Base-by-base conservation (phyloP, 257 asterid species). In the Osmanthus fragrans region DNA sequence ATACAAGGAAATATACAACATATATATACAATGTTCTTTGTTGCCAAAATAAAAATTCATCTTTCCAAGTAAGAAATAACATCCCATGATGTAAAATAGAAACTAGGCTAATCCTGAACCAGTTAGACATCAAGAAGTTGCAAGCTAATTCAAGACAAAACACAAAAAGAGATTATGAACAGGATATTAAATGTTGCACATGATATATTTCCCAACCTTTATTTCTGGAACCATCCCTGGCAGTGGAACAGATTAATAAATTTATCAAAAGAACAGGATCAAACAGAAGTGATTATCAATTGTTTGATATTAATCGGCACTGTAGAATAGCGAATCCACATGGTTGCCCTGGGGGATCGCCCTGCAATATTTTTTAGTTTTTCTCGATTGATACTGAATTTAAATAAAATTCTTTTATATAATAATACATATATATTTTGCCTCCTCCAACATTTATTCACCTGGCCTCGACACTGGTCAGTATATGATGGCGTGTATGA, bases 1-100 rank as follows among this genome's bases (percentile, higher is more conserved):
- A 82, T 34, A 71, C 70, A 82, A 76, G 73, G 75, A 78, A 71
- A 76, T 16, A 64, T 78, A 40, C 70, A 47, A 45, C 60, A 83
- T 78, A 56, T 80, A 72, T 32, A 77, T 34, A 49, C 25, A 63
- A 76, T 79, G 37, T 70, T 65, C 65, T 40, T 51, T 58, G 47
- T 33, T 19, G 72, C 40, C 23, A 72, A 42, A 47, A 21, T 3
- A 70, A 40, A 65, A 72, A 34, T 13, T 56, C 18, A 11, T 30
- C 21, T 34, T 33, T 45, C 32, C 69, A 40, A 27, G 30, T 23
- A 30, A 63, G 65, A 73, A 58, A 47, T 21, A 51, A 39, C 63
- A 75, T 49, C 64, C 45, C 77, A 78, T 63, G 70, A 1, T 39
- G 32, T 33, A 71, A 70, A 54, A 79, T 8, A 73, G 51, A 37